A percentile compares a stretch with the other conserved stretches of the same genome.
phyloP scores from a whole-genome alignment of 768 basidiomycete species.

The Lyophyllum semitale region DNA sequence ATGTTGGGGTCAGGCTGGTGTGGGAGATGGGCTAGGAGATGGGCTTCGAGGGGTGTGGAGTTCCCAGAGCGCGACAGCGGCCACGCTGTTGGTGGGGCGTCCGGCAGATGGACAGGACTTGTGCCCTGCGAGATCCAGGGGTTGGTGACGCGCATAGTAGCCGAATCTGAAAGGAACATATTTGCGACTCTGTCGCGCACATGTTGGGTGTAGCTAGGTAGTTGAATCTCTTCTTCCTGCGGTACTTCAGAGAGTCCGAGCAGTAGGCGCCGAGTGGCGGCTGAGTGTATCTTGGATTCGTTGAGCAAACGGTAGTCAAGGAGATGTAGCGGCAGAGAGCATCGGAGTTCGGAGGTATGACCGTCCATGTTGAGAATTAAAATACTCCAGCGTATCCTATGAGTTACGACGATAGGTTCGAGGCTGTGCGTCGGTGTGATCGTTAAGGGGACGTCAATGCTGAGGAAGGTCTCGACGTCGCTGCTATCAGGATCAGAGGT shows the following conservation, averaged over 20 bases:
- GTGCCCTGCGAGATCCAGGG: conserved; percentile 54
- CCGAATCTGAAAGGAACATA: conserved; percentile 66
- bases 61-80: conserved; percentile 30
- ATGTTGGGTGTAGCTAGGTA: conserved; percentile 90
- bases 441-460: conserved; percentile 58
- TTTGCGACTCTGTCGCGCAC: conserved; percentile 88
- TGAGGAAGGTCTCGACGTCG: conserved; percentile 63
- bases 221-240: conserved; percentile 64
- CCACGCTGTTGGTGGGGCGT: conserved; percentile 18
- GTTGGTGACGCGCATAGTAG: conserved; percentile 64
- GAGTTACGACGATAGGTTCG: conserved; percentile 74
- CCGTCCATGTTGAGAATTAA: conserved; percentile 85
- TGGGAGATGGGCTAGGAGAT: conserved; percentile 43
- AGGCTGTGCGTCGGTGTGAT: conserved; percentile 71
- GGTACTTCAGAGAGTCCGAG: conserved; percentile 41
- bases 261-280: conserved; percentile 75
- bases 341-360: conserved; percentile 92
- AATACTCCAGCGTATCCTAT: conserved; percentile 82
- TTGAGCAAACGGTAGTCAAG: conserved; percentile 72
- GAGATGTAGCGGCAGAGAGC: conserved; percentile 86
- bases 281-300: conserved; percentile 73
- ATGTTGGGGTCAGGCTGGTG: conserved; percentile 45
- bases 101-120: conserved; percentile 31
- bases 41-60: conserved; percentile 40
- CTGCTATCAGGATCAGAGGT: conserved; percentile 9